These are phyloP conservation scores for Penicillium salamii DNA, from an alignment of 495 filamentous ascomycete genomes.

Conservation along the genomic window DNA sequence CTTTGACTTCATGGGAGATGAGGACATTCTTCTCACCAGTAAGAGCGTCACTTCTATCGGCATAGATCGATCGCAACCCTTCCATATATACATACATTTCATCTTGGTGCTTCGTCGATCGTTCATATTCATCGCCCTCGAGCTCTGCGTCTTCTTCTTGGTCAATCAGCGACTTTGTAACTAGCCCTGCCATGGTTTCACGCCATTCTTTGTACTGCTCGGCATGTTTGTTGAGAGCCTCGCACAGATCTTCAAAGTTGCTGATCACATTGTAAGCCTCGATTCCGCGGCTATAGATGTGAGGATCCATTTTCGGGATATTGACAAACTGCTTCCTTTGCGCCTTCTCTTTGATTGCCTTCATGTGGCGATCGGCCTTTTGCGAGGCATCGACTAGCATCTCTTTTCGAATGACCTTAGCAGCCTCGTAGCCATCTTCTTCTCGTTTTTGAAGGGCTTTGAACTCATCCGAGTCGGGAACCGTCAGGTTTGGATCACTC, in stretches of 20 bases:
- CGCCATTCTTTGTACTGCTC: constrained; percentile 70
- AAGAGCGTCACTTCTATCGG: constrained; percentile 73
- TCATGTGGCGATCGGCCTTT: constrained; percentile 46
- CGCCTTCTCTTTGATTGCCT: constrained; percentile 40
- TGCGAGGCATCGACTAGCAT: constrained; percentile 57
- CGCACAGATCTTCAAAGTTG: constrained; percentile 52
- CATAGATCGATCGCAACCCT: constrained; percentile 67
- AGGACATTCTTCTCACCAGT: constrained; percentile 74
- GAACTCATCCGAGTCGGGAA: constrained; percentile 64
- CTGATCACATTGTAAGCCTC: constrained; percentile 57
- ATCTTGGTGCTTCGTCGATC: constrained; percentile 82
- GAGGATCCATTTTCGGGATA: constrained; percentile 58
- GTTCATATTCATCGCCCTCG: constrained; percentile 85
- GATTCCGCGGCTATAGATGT: constrained; percentile 55
- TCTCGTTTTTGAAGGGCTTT: constrained; percentile 64
- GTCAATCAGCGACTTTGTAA: constrained; percentile 76
- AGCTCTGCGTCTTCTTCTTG: constrained; percentile 67
- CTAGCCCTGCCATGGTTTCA: constrained; percentile 62
- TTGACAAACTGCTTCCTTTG: constrained; percentile 53
- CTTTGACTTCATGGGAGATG: constrained; percentile 71
- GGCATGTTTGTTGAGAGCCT: constrained; percentile 65
- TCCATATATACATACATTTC: constrained; percentile 81
- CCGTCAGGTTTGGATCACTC: constrained; percentile 55
- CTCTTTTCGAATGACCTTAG: constrained; percentile 74
- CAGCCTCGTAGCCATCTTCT: constrained; percentile 67